Evolutionary conservation across 2,329 filamentous ascomycete genomes (phyloP).

Genomic region (Orbilia brochopaga): DNA sequence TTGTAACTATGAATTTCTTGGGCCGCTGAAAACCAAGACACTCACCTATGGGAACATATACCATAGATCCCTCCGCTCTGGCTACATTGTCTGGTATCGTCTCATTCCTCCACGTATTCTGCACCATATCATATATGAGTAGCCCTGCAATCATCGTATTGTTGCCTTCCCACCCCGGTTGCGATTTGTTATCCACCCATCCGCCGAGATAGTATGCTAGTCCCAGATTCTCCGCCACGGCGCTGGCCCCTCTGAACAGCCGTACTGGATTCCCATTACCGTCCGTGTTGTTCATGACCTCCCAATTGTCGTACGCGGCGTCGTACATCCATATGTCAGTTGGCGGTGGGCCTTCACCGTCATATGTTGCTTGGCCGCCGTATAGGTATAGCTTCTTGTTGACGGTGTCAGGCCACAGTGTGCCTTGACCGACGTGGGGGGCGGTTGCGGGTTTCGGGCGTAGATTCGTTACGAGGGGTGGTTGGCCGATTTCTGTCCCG

Average conservation of each 20-base stretch:
- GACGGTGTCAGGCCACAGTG: constrained; percentile 67
- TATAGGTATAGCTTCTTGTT: constrained; percentile 70
- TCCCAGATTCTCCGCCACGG: constrained; percentile 64
- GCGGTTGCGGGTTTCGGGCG: constrained; percentile 65
- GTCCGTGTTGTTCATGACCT: constrained; percentile 57
- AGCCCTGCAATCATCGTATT: constrained; percentile 63
- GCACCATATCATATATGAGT: constrained; percentile 66
- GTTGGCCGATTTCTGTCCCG: constrained; percentile 60
- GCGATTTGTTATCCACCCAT: constrained; percentile 66
- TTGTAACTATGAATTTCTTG: too few relatives aligned
- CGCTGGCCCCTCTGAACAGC: constrained; percentile 66
- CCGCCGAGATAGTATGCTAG: constrained; percentile 70
- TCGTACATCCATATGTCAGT: constrained; percentile 67
- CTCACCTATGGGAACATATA: constrained; percentile 64
- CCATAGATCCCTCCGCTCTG: constrained; percentile 67
- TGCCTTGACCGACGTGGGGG: constrained; percentile 62
- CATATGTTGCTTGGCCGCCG: constrained; percentile 64
- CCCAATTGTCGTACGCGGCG: constrained; percentile 65
- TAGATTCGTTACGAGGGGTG: constrained; percentile 65
- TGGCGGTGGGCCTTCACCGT: constrained; percentile 57
- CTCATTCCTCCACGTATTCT: constrained; percentile 63
- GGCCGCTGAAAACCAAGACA: background rate
- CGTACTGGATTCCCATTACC: constrained; percentile 57
- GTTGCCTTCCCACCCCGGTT: constrained; percentile 62
- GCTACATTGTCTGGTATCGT: constrained; percentile 64